phyloP scores from a whole-genome alignment of 306 rosid genomes.

The Ammopiptanthus mongolicus region DNA sequence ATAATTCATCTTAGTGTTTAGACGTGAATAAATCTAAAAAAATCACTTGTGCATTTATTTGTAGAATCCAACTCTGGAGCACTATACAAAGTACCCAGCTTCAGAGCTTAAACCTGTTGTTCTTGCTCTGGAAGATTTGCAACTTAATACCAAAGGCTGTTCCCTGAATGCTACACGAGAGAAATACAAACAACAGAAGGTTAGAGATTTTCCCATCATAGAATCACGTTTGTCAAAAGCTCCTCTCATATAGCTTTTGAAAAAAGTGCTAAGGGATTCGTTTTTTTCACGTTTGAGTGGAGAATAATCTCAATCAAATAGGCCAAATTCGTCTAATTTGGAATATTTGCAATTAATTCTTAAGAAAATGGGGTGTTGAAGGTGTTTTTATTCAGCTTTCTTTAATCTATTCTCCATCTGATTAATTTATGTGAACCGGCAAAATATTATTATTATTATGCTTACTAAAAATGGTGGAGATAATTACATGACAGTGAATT shows the following conservation, averaged over 20 bases:
- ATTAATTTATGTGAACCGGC: neutral
- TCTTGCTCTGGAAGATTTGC: conserved; percentile 69
- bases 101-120: conserved; percentile 62
- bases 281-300: too few species aligned
- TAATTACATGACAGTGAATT: conserved; percentile 13
- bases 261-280: too few species aligned
- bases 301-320: too few species aligned
- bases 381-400: neutral
- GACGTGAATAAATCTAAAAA: neutral
- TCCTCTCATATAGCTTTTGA: too few species aligned
- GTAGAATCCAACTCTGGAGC: conserved; percentile 78
- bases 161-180: conserved; percentile 62
- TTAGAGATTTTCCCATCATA: conserved; percentile 5
- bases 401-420: neutral
- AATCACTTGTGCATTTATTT: conserved; percentile 13
- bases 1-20: neutral
- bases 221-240: too few species aligned
- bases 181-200: conserved; percentile 77
- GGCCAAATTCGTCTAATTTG: neutral
- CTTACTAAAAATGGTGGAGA: neutral
- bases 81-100: conserved; percentile 65
- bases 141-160: conserved; percentile 52
- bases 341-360: neutral
- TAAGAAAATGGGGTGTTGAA: neutral
- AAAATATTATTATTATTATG: neutral